Evolutionary conservation across 2,329 filamentous ascomycete species (phyloP).

Genomic region (Penicillium sumatraense): DNA sequence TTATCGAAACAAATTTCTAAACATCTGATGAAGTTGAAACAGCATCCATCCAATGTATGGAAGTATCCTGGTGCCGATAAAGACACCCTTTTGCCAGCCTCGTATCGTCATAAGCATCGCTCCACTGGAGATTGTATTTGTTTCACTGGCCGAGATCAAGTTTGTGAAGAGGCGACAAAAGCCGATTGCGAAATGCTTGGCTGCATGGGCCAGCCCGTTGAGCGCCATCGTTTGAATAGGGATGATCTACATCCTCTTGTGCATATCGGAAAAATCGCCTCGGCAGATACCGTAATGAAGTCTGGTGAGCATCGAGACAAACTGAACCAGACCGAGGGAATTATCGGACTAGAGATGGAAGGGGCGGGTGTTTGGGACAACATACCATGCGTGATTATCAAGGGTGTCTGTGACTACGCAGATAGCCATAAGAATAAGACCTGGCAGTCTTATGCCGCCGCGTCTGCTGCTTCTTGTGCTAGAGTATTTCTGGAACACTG

Average conservation of each 20-base stretch:
- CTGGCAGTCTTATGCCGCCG: background rate
- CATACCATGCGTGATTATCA: background rate
- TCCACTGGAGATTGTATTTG: no score
- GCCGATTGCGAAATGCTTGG: background rate
- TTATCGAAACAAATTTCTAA: background rate
- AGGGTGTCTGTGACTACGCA: background rate
- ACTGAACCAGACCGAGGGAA: background rate
- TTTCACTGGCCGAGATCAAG: no score
- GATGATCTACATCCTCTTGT: background rate
- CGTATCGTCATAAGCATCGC: no score
- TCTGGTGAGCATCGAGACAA: background rate
- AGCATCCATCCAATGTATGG: no score
- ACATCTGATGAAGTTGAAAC: background rate
- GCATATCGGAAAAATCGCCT: background rate
- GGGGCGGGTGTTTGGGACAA: background rate
- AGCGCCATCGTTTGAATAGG: background rate
- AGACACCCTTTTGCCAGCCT: no score
- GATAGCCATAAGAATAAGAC: background rate
- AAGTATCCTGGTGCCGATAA: no score
- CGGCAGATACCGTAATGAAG: background rate
- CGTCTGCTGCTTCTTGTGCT: background rate
- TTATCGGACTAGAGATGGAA: background rate
- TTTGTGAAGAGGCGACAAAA: no score
- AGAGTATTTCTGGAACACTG: background rate
- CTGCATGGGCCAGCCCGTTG: background rate